Conservation (phyloP, 2,329 filamentous ascomycete species). For the Alternaria angustiovoidea region DNA sequence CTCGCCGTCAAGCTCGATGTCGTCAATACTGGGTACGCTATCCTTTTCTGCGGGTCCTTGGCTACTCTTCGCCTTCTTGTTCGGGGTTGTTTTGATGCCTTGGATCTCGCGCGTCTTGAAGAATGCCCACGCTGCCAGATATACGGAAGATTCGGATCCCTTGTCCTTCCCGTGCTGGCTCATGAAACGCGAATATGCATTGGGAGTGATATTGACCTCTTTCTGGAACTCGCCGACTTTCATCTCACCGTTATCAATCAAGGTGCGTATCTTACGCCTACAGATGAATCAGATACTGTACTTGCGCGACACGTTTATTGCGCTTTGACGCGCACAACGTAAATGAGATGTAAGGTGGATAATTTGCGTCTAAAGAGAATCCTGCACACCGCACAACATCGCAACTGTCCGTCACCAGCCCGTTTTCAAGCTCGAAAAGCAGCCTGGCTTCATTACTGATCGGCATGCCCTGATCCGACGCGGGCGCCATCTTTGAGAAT, state of each 20-base stretch:
- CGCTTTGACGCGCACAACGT: background rate
- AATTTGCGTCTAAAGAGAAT: background rate
- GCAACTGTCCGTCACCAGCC: slow-evolving; percentile 28
- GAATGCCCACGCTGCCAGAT: slow-evolving; percentile 42
- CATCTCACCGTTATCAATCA: slow-evolving; percentile 57
- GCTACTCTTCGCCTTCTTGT: slow-evolving; percentile 9
- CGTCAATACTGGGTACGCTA: slow-evolving; percentile 41
- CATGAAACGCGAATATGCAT: slow-evolving; percentile 59
- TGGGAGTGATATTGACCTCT: slow-evolving; percentile 48
- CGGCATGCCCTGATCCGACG: background rate
- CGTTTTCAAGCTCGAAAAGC: slow-evolving; percentile 20
- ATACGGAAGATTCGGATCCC: slow-evolving; percentile 41
- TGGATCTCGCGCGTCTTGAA: slow-evolving; percentile 63
- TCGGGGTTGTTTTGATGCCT: slow-evolving; percentile 50
- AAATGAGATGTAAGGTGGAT: background rate
- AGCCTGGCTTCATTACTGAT: slow-evolving; percentile 14
- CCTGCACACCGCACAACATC: slow-evolving; percentile 28
- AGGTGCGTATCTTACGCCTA: slow-evolving; percentile 51
- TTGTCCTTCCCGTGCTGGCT: slow-evolving; percentile 54
- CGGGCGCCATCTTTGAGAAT: background rate
- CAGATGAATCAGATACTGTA: background rate
- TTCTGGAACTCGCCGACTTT: slow-evolving; percentile 55
- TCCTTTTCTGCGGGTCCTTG: slow-evolving; percentile 28
- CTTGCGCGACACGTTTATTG: background rate
- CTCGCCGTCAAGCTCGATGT: slow-evolving; percentile 59